Percentiles rank a stretch among this genome's conserved stretches.
Conservation (phyloP, 2,329 filamentous ascomycete species). For the Nemania sp. region DNA sequence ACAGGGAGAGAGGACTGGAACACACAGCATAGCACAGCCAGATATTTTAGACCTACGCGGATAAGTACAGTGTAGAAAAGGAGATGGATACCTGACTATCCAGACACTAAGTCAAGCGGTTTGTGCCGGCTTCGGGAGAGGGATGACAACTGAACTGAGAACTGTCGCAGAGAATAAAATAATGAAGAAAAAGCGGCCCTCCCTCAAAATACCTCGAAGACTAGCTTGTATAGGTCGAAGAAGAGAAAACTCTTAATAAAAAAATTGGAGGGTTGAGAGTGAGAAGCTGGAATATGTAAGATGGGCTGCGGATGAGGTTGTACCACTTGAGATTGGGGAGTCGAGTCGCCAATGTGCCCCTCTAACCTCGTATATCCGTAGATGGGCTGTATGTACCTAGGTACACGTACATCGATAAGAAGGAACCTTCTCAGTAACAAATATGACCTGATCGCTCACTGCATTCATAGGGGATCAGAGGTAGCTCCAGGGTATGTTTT, state of each 20-base stretch:
- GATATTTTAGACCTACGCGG: neutral
- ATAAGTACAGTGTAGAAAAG: neutral
- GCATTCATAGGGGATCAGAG: neutral
- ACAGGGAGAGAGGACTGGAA: slow-evolving; percentile 2
- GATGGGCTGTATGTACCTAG: no score
- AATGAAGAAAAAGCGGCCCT: neutral
- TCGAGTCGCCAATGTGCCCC: neutral
- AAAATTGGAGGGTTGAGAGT: neutral
- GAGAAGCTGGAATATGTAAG: no score
- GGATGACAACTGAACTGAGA: neutral
- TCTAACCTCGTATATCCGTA: no score
- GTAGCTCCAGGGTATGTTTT: slow-evolving; percentile 1
- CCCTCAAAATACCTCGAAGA: neutral
- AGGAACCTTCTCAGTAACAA: slow-evolving; percentile 3
- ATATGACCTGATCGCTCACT: neutral
- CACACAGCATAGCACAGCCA: neutral
- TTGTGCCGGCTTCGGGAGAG: slow-evolving; percentile 15
- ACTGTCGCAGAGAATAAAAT: neutral
- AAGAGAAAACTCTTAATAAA: neutral
- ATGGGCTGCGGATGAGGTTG: no score
- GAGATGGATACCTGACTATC: neutral
- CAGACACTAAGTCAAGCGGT: slow-evolving; percentile 1
- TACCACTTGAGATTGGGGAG: neutral
- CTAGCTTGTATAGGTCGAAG: neutral
- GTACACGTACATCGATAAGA: no score